These are phyloP conservation scores for Hyaloperonospora arabidopsidis DNA, from an alignment of 352 stramenopile genomes.

Conservation along the genomic window DNA sequence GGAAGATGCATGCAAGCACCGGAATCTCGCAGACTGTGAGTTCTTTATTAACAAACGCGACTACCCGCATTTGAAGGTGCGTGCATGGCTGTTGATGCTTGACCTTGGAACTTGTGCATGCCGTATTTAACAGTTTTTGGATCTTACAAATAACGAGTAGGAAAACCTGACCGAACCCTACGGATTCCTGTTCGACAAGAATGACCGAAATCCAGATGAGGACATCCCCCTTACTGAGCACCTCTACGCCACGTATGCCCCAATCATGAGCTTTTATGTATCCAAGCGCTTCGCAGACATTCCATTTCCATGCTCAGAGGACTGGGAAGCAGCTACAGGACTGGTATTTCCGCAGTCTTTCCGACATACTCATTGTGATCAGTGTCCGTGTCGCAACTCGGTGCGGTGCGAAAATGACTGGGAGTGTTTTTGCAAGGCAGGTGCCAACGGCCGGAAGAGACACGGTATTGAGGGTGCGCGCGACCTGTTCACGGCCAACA, in stretches of 20 bases:
- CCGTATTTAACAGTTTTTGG: neutral
- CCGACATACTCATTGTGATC: slow-evolving; percentile 74
- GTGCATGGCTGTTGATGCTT: neutral
- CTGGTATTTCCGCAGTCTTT: slow-evolving; percentile 90
- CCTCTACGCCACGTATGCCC: slow-evolving; percentile 91
- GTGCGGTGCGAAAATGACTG: slow-evolving; percentile 70
- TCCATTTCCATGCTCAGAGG: slow-evolving; percentile 94
- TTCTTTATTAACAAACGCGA: slow-evolving; percentile 99
- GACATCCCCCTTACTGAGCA: slow-evolving; percentile 89
- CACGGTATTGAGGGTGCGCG: slow-evolving; percentile 61
- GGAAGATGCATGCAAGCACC: slow-evolving; percentile 90
- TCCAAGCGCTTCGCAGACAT: slow-evolving; percentile 95
- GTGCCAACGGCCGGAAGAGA: slow-evolving; percentile 49
- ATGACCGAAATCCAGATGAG: slow-evolving; percentile 90
- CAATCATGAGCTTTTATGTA: slow-evolving; percentile 97
- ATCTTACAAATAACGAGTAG: slow-evolving; percentile 19
- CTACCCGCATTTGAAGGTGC: slow-evolving; percentile 96
- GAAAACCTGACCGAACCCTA: slow-evolving; percentile 95
- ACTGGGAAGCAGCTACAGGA: slow-evolving; percentile 90
- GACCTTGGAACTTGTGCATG: neutral
- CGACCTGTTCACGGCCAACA: slow-evolving; percentile 95
- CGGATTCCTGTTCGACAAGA: slow-evolving; percentile 96
- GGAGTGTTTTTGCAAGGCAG: slow-evolving; percentile 70
- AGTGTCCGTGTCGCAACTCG: slow-evolving; percentile 55
- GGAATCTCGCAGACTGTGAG: slow-evolving; percentile 95